Percentiles rank a stretch among this genome's conserved stretches.
phyloP scores from a whole-genome alignment of 2,329 filamentous ascomycete species.

The Xylaria sp. region DNA sequence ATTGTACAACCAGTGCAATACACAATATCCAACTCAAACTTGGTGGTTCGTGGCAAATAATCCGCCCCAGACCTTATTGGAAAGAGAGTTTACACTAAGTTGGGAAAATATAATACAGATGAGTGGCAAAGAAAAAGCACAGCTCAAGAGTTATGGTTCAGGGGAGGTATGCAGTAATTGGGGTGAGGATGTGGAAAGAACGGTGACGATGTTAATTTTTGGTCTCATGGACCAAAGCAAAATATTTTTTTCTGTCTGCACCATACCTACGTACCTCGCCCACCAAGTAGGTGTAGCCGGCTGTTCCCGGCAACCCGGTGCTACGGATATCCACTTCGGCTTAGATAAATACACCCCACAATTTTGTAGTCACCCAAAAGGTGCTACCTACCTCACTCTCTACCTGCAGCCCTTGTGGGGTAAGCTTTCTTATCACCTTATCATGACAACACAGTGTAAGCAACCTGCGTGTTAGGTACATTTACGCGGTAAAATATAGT shows the following conservation, averaged over 20 bases:
- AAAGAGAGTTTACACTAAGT: constrained; percentile 42
- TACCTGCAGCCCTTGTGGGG: not conserved
- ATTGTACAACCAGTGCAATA: constrained; percentile 40
- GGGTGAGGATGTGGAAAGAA: constrained; percentile 25
- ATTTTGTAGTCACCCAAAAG: no score
- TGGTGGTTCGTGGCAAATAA: constrained; percentile 24
- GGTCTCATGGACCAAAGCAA: constrained; percentile 29
- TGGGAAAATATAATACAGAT: constrained; percentile 48
- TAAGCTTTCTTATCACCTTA: not conserved
- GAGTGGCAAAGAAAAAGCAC: constrained; percentile 43
- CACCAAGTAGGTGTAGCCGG: constrained; percentile 34
- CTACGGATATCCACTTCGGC: constrained; percentile 39
- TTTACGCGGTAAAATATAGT: no score
- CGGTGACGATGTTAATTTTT: constrained; percentile 32
- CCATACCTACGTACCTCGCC: not conserved
- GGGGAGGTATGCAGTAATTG: constrained; percentile 23
- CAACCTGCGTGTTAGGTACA: no score
- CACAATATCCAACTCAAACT: constrained; percentile 39
- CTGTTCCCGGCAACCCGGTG: constrained; percentile 48
- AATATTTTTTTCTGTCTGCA: constrained; percentile 39
- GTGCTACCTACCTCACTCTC: not conserved
- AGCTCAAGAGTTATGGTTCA: constrained; percentile 41
- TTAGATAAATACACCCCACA: not conserved
- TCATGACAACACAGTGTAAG: not conserved
- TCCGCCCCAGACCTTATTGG: constrained; percentile 31